A percentile compares a stretch with the other conserved stretches of the same genome.
These are phyloP conservation scores for Acanthamoeba culbertsoni DNA, from an alignment of 208 protist genomes.

Conservation along the genomic window DNA sequence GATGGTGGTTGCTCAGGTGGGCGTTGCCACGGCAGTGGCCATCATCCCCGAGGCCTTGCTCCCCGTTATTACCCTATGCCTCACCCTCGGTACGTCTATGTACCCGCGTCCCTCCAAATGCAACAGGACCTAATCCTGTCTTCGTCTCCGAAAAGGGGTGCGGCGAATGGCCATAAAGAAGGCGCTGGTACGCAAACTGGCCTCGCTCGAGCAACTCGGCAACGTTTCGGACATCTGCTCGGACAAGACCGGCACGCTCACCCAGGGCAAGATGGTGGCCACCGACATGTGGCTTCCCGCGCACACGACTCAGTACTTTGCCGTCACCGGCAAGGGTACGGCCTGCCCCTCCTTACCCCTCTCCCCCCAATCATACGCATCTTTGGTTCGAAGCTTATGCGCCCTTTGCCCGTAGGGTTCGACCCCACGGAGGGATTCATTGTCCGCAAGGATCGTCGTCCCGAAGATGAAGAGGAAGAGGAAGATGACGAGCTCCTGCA, in stretches of 20 bases:
- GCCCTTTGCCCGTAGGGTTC: background rate
- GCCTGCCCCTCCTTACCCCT: background rate
- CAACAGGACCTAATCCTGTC: background rate
- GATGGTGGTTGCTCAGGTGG: conserved; percentile 79
- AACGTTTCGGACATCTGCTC: conserved; percentile 97
- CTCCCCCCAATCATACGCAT: background rate
- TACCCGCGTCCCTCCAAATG: too few species aligned
- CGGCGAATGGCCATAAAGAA: conserved; percentile 88
- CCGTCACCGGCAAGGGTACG: background rate
- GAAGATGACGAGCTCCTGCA: background rate
- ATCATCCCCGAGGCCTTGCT: conserved; percentile 98
- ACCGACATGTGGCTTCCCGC: conserved; percentile 59
- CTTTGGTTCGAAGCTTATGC: background rate
- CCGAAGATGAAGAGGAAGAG: background rate
- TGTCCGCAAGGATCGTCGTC: background rate
- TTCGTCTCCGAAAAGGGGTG: conserved; percentile 21
- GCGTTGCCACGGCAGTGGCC: conserved; percentile 95
- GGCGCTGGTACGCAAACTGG: conserved; percentile 38
- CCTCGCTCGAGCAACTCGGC: conserved; percentile 85
- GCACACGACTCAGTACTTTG: background rate
- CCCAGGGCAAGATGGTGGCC: conserved; percentile 98
- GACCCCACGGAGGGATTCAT: background rate
- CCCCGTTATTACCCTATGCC: conserved; percentile 60
- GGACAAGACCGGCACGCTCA: conserved; percentile 99
- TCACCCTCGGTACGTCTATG: conserved; percentile 29